Percentiles rank a stretch among this genome's conserved stretches.
phyloP scores from a whole-genome alignment of 495 filamentous ascomycete genomes.

The Elasticomyces elasticus region DNA sequence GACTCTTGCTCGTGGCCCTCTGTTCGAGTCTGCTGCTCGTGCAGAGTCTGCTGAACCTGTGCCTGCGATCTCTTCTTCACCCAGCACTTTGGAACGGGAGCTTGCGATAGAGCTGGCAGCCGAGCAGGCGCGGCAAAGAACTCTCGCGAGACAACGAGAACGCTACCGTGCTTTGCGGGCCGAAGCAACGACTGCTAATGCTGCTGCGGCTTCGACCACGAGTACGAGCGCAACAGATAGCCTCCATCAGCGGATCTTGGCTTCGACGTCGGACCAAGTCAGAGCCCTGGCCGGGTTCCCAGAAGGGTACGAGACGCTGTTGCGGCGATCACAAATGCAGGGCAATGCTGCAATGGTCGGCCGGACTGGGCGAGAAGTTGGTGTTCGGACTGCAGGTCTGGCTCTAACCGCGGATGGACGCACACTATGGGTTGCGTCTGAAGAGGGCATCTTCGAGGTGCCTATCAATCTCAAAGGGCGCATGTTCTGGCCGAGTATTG shows the following conservation, averaged over 20 bases:
- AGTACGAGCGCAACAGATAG: slow-evolving; percentile 1
- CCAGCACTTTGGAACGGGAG: neutral
- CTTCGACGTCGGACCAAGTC: neutral
- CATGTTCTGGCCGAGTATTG: slow-evolving; percentile 26
- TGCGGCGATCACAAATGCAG: slow-evolving; percentile 1
- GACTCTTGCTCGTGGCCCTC: slow-evolving; percentile 24
- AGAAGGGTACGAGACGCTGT: slow-evolving; percentile 6
- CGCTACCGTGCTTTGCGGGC: slow-evolving; percentile 1
- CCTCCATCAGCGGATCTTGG: neutral
- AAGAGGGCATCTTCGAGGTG: slow-evolving; percentile 34
- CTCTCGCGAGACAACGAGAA: slow-evolving; percentile 12
- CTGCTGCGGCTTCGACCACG: slow-evolving; percentile 11
- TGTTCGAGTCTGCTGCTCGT: slow-evolving; percentile 22
- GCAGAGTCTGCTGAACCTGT: slow-evolving; percentile 11
- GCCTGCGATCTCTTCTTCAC: neutral
- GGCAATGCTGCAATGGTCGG: neutral
- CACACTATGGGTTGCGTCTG: slow-evolving; percentile 28
- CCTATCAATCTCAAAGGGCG: slow-evolving; percentile 28
- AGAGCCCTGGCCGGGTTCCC: neutral
- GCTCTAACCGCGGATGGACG: slow-evolving; percentile 33
- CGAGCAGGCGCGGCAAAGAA: slow-evolving; percentile 10
- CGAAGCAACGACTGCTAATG: neutral
- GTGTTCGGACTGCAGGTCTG: slow-evolving; percentile 31
- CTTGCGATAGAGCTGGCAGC: slow-evolving; percentile 7
- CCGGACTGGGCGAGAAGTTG: slow-evolving; percentile 9